Percentiles rank a stretch among this genome's conserved stretches.
Evolutionary conservation across 257 asterid species (phyloP).

Genomic region (Anisodus acutangulus): DNA sequence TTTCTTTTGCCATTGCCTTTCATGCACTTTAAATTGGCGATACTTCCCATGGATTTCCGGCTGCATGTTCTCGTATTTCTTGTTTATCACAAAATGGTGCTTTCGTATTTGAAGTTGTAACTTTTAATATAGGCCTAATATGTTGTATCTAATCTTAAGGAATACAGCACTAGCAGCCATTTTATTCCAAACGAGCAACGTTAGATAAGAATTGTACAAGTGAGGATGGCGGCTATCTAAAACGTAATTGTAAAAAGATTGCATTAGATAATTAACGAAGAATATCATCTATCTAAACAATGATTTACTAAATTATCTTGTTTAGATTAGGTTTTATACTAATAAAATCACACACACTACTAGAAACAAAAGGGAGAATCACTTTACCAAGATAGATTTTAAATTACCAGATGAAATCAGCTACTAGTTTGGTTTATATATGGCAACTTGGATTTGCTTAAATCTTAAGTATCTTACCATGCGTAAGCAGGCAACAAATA

Average conservation of each 20-base stretch:
- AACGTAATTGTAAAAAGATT: not conserved
- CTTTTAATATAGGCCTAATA: not conserved
- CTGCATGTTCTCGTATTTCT: no score
- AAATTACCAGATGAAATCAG: not conserved
- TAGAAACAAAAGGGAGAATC: not conserved
- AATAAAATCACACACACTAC: not conserved
- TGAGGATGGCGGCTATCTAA: not conserved
- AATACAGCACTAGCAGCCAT: not conserved
- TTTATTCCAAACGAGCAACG: no score
- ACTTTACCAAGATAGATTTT: not conserved
- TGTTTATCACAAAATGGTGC: not conserved
- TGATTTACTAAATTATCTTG: not conserved
- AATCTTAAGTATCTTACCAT: not conserved
- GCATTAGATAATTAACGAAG: not conserved
- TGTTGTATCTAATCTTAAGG: not conserved
- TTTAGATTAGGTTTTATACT: not conserved
- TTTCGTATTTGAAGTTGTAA: not conserved
- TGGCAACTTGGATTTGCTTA: not conserved
- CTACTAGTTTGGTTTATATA: not conserved
- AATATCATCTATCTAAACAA: not conserved
- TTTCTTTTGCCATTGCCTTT: no score
- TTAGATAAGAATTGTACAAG: not conserved
- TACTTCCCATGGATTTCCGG: no score
- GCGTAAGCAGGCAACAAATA: not conserved
- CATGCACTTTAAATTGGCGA: no score